Conservation (phyloP, 306 rosid genomes). For the Sechiopsis laciniata region DNA sequence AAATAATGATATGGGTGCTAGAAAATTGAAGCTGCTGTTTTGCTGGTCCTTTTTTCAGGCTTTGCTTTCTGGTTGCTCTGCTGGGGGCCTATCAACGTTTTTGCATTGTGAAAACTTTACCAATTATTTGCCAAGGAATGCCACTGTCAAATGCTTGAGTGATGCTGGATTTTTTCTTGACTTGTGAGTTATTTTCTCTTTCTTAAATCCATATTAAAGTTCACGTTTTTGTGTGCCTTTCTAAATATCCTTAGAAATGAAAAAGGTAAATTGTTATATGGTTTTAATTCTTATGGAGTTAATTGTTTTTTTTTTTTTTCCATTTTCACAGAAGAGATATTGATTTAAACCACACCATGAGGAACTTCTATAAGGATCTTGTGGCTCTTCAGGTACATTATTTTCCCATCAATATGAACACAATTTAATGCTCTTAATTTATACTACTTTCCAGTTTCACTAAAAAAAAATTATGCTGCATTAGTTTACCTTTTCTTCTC, state of each 20-base stretch:
- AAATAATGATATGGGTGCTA: neutral
- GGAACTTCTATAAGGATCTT: constrained; percentile 51
- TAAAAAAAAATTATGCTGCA: no score
- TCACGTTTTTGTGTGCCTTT: neutral
- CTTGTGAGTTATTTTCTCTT: constrained; percentile 31
- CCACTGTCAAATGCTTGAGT: constrained; percentile 78
- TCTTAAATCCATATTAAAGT: neutral
- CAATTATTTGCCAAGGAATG: constrained; percentile 50
- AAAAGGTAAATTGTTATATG: neutral
- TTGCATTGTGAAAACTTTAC: constrained; percentile 72
- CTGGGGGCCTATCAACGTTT: constrained; percentile 91
- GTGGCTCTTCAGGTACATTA: constrained; percentile 64
- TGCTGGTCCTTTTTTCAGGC: constrained; percentile 41
- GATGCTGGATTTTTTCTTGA: constrained; percentile 97
- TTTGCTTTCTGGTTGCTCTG: constrained; percentile 93
- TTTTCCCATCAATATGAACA: constrained; percentile 7
- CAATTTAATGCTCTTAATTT: neutral
- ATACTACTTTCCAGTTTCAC: no score
- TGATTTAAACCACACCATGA: constrained; percentile 55
- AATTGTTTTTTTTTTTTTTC: neutral
- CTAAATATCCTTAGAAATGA: neutral
- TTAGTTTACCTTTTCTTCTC: no score
- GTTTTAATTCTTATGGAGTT: no score
- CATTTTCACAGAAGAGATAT: constrained; percentile 54
- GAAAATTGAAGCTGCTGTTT: constrained; percentile 11